Percentiles rank a stretch among this genome's conserved stretches.
Evolutionary conservation across 331 rosid genomes (phyloP).

Genomic region (Pyrus hybrid): DNA sequence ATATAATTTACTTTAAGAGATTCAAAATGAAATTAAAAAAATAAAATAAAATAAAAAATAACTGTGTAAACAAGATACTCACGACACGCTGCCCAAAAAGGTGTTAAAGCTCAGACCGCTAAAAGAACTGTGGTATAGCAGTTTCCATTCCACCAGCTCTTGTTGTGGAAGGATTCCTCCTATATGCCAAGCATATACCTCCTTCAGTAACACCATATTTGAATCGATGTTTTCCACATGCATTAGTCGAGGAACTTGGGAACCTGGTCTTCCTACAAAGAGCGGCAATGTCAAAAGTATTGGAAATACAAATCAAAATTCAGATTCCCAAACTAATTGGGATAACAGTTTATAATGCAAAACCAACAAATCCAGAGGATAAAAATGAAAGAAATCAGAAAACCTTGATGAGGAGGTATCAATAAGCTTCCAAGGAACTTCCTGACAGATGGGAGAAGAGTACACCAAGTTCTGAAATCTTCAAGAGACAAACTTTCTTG

Average conservation of each 20-base stretch:
- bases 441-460: conserved; percentile 64
- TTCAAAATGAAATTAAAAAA: background rate
- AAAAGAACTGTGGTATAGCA: conserved; percentile 76
- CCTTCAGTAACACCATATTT: conserved; percentile 43
- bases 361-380: conserved; percentile 2
- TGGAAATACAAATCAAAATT: conserved; percentile 2
- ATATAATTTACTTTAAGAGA: background rate
- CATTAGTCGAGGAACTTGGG: conserved; percentile 58
- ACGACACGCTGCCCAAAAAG: conserved; percentile 77
- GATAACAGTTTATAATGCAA: background rate
- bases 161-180: conserved; percentile 82
- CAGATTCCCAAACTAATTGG: background rate
- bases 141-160: conserved; percentile 79
- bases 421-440: conserved; percentile 84
- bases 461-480: conserved; percentile 79
- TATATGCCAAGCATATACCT: conserved; percentile 86
- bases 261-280: conserved; percentile 61
- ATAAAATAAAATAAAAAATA: background rate
- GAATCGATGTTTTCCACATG: conserved; percentile 39
- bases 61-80: conserved; percentile 27
- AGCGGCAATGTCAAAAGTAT: conserved; percentile 1
- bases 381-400: conserved; percentile 5
- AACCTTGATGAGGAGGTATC: conserved; percentile 65
- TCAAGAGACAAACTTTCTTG: conserved; percentile 55
- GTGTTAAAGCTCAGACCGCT: conserved; percentile 90